These are phyloP conservation scores for Lipomyces yamadae DNA, from an alignment of 805 yeast species.

Conservation along the genomic window DNA sequence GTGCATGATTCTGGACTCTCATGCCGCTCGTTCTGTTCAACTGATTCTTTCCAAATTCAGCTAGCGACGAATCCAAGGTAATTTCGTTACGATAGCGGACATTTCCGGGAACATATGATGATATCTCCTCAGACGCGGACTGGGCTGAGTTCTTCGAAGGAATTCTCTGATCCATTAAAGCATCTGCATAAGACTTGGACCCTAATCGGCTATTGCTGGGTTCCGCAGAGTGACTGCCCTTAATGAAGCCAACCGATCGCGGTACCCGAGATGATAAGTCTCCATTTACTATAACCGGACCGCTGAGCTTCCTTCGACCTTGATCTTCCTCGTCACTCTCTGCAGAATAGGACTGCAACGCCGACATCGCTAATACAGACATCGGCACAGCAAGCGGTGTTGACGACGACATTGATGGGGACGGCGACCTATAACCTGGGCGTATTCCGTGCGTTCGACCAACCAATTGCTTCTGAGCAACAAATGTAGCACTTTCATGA, in stretches of 20 bases:
- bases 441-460: conserved; percentile 10
- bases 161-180: conserved; percentile 14
- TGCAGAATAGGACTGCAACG: not conserved
- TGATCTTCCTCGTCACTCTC: conserved; percentile 2
- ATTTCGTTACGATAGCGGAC: not conserved
- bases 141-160: not conserved
- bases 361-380: not conserved
- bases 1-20: not conserved
- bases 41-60: conserved; percentile 4
- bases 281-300: conserved; percentile 24
- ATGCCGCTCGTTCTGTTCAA: not conserved
- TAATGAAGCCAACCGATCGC: not conserved
- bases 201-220: not conserved
- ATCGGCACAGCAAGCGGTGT: not conserved
- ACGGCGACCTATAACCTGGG: not conserved
- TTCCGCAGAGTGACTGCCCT: not conserved
- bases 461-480: conserved; percentile 20
- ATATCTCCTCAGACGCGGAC: not conserved
- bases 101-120: not conserved
- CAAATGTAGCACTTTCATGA: conserved; percentile 18
- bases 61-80: not conserved
- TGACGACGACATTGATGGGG: not conserved
- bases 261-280: conserved; percentile 13
- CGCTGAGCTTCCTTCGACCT: not conserved
- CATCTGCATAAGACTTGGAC: conserved; percentile 31